phyloP scores from a whole-genome alignment of 1,139 yeast species.

The Pichia sp. region DNA sequence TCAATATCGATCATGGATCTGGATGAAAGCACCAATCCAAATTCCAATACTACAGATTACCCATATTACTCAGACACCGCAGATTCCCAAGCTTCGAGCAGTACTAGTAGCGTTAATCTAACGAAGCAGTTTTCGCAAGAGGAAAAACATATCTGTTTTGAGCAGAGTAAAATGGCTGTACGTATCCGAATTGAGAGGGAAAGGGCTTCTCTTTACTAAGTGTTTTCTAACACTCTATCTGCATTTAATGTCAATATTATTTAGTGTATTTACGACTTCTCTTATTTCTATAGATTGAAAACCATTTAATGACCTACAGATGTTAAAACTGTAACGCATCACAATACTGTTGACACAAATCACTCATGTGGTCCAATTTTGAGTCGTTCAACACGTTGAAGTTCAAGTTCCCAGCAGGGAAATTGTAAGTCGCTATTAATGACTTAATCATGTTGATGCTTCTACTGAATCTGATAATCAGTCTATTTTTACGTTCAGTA shows the following conservation, averaged over 20 bases:
- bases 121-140: slow-evolving; percentile 15
- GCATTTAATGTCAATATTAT: too few species aligned
- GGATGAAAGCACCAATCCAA: slow-evolving; percentile 2
- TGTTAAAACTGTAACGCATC: slow-evolving; percentile 28
- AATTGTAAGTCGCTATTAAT: slow-evolving; percentile 24
- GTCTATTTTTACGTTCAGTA: slow-evolving; percentile 17
- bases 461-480: slow-evolving; percentile 25
- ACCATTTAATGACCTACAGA: neutral
- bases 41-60: slow-evolving; percentile 2
- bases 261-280: neutral
- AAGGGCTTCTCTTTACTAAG: too few species aligned
- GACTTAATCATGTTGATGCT: slow-evolving; percentile 27
- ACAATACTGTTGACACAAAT: slow-evolving; percentile 30
- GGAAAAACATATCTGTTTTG: slow-evolving; percentile 21
- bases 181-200: slow-evolving; percentile 27
- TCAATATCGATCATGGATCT: slow-evolving; percentile 3
- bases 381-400: slow-evolving; percentile 30
- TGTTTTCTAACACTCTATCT: too few species aligned
- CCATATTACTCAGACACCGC: slow-evolving; percentile 15
- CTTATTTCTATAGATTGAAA: neutral
- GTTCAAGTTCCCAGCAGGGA: slow-evolving; percentile 28
- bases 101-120: slow-evolving; percentile 12
- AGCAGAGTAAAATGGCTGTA: slow-evolving; percentile 27
- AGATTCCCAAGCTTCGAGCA: slow-evolving; percentile 16
- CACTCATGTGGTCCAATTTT: slow-evolving; percentile 28